Evolutionary conservation across 1,284 basidiomycete species (phyloP).

Genomic region (Cutaneotrichosporon sp.): DNA sequence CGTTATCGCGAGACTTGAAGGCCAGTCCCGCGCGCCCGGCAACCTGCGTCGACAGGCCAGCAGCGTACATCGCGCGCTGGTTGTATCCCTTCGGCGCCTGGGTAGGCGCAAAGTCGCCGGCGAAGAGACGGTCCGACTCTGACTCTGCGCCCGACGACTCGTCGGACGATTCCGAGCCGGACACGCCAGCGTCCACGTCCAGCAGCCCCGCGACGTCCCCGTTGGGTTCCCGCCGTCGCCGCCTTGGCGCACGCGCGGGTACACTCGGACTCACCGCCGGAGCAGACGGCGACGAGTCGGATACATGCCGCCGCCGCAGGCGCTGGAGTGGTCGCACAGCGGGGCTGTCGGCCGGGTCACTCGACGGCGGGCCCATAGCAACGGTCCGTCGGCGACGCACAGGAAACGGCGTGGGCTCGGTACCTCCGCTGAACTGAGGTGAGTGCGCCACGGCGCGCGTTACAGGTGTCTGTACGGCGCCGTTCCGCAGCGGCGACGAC

Average conservation of each 20-base stretch:
- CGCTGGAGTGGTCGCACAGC: slow-evolving; percentile 7
- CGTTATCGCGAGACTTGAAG: slow-evolving; percentile 20
- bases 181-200: slow-evolving; percentile 38
- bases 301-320: slow-evolving; percentile 4
- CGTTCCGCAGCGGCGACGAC: not conserved
- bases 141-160: slow-evolving; percentile 41
- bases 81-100: slow-evolving; percentile 50
- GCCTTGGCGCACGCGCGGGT: no score
- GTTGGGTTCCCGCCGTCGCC: not conserved
- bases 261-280: not conserved
- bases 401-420: slow-evolving; percentile 7
- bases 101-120: slow-evolving; percentile 48
- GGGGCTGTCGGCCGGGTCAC: slow-evolving; percentile 5
- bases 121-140: slow-evolving; percentile 47
- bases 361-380: not conserved
- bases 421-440: not conserved
- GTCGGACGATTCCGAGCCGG: slow-evolving; percentile 34
- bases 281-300: not conserved
- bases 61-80: slow-evolving; percentile 42
- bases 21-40: slow-evolving; percentile 27
- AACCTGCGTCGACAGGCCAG: slow-evolving; percentile 42
- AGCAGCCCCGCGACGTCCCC: not conserved
- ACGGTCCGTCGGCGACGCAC: slow-evolving; percentile 1
- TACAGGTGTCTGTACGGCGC: slow-evolving; percentile 1
- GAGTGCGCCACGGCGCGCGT: not conserved